Evolutionary conservation across 2,329 filamentous ascomycete species (phyloP).

Genomic region (Cladophialophora exuberans): DNA sequence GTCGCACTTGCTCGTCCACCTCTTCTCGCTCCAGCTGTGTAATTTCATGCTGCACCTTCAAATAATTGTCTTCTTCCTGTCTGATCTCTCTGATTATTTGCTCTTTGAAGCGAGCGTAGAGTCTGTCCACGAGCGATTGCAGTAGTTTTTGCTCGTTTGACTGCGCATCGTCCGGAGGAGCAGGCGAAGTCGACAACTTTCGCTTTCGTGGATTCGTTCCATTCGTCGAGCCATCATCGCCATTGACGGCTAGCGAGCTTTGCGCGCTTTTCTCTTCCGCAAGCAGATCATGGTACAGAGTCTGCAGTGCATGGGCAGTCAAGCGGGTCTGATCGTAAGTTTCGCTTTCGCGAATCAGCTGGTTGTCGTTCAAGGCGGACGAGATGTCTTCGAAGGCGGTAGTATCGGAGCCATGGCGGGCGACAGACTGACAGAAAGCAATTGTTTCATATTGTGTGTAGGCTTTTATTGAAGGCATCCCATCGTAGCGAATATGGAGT

Average conservation of each 20-base stretch:
- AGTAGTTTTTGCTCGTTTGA: constrained; percentile 21
- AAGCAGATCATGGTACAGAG: constrained; percentile 76
- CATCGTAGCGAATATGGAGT: constrained; percentile 35
- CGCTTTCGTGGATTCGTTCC: constrained; percentile 66
- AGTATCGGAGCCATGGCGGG: constrained; percentile 67
- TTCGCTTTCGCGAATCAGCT: constrained; percentile 69
- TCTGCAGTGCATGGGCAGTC: constrained; percentile 75
- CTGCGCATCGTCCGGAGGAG: constrained; percentile 40
- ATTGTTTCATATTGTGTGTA: constrained; percentile 87
- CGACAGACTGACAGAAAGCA: constrained; percentile 79
- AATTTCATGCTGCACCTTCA: constrained; percentile 68
- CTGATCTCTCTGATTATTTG: constrained; percentile 70
- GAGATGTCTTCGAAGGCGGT: constrained; percentile 73
- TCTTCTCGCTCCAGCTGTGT: constrained; percentile 66
- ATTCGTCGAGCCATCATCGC: constrained; percentile 34
- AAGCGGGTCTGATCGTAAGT: constrained; percentile 75
- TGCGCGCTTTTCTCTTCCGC: constrained; percentile 63
- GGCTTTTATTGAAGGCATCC: constrained; percentile 63
- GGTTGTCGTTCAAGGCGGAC: constrained; percentile 72
- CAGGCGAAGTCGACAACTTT: constrained; percentile 69
- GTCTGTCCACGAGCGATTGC: constrained; percentile 63
- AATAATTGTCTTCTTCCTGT: constrained; percentile 72
- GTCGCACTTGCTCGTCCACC: constrained; percentile 48
- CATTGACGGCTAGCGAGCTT: constrained; percentile 40
- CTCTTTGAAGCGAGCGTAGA: constrained; percentile 76